A percentile compares a stretch with the other conserved stretches of the same genome.
These are phyloP conservation scores for Blepharisma stoltei DNA, from an alignment of 73 alveolate genomes.

Conservation along the genomic window DNA sequence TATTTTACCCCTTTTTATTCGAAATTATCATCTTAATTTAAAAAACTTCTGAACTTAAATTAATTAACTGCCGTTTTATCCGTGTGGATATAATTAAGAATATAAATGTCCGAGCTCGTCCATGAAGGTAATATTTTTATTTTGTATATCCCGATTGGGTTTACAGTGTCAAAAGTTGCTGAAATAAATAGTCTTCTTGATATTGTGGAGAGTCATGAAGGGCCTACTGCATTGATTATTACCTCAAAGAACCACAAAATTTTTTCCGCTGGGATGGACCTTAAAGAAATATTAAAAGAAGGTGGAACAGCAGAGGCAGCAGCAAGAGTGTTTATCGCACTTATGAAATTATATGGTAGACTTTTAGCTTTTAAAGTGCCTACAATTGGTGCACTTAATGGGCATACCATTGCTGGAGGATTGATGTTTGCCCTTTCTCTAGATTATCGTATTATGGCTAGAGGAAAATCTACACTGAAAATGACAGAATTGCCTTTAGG, in stretches of 20 bases:
- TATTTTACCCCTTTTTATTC: no score
- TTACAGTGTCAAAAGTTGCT: no score
- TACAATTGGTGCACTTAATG: slow-evolving; percentile 42
- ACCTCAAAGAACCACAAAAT: slow-evolving; percentile 36
- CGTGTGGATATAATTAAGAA: no score
- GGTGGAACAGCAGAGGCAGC: neutral
- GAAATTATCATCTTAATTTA: no score
- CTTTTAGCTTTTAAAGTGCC: slow-evolving; percentile 37
- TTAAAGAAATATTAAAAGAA: slow-evolving; percentile 22
- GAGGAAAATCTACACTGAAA: slow-evolving; percentile 34
- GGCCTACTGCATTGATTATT: slow-evolving; percentile 36
- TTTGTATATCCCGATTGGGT: no score
- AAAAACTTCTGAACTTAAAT: no score
- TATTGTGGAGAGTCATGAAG: slow-evolving; percentile 35
- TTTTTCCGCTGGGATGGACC: slow-evolving; percentile 42
- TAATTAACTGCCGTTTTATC: no score
- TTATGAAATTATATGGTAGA: slow-evolving; percentile 18
- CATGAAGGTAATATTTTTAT: no score
- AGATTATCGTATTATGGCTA: slow-evolving; percentile 49
- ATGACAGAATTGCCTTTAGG: slow-evolving; percentile 50
- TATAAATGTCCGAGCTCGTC: no score
- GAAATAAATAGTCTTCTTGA: slow-evolving; percentile 1
- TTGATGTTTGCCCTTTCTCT: slow-evolving; percentile 41
- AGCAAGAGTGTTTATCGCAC: neutral
- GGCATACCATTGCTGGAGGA: slow-evolving; percentile 60